A percentile compares a stretch with the other conserved stretches of the same genome.
Evolutionary conservation across 495 filamentous ascomycete species (phyloP).

Genomic region (Coniosporium apollinis): DNA sequence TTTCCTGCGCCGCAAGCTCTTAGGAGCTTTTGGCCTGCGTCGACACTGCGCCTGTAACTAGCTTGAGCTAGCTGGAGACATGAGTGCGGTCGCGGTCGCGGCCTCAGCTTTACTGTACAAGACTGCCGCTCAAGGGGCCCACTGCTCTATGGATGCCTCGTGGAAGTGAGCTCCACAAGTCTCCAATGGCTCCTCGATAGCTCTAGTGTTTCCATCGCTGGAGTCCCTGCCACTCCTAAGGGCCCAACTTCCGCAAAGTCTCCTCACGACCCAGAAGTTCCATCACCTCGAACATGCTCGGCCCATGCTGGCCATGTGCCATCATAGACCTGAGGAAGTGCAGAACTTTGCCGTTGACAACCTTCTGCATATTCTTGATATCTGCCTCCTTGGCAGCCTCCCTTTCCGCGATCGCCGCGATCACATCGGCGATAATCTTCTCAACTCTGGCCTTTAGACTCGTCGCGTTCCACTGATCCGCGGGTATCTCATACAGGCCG

Average conservation of each 20-base stretch:
- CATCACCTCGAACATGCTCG: constrained; percentile 18
- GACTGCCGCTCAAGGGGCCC: background rate
- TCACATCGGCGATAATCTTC: background rate
- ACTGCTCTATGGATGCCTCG: background rate
- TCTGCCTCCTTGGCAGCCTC: background rate
- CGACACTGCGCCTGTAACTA: too few species aligned
- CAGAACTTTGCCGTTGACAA: constrained; percentile 3
- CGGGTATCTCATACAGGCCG: constrained; percentile 2
- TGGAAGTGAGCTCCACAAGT: background rate
- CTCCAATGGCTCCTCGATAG: too few species aligned
- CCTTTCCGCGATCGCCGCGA: background rate
- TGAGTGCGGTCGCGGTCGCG: background rate
- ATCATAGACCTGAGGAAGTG: constrained; percentile 14
- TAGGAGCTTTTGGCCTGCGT: too few species aligned
- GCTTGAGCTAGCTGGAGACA: background rate
- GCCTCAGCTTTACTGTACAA: background rate
- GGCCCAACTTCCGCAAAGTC: constrained; percentile 14
- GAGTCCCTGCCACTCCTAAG: background rate
- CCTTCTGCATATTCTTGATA: constrained; percentile 5
- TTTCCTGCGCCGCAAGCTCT: too few species aligned
- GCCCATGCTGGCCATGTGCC: constrained; percentile 13
- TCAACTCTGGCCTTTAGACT: background rate
- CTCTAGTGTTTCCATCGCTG: too few species aligned
- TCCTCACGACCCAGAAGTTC: constrained; percentile 16
- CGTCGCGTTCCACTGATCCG: background rate